Percentiles rank a stretch among this genome's conserved stretches.
phyloP scores from a whole-genome alignment of 2,329 filamentous ascomycete species.

The Penicillium sp. region DNA sequence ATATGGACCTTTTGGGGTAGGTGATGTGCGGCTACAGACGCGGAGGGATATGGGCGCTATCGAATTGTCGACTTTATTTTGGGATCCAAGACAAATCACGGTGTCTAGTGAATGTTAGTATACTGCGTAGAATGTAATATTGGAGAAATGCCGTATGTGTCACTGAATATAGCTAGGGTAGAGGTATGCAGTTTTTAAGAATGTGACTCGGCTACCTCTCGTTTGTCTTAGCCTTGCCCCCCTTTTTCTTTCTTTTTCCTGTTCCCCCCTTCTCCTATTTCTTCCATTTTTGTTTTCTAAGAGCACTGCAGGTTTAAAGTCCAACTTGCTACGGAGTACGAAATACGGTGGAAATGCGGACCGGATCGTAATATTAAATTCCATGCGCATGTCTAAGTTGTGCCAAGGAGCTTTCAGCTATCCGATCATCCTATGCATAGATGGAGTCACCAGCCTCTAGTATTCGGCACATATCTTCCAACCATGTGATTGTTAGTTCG shows the following conservation, averaged over 20 bases:
- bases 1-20: slow-evolving; percentile 1
- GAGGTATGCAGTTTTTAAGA: slow-evolving; percentile 6
- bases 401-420: not conserved
- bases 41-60: not conserved
- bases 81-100: not conserved
- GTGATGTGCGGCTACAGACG: slow-evolving; percentile 5
- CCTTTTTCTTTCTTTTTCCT: not conserved
- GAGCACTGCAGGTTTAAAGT: not conserved
- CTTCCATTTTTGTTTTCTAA: not conserved
- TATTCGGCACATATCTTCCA: slow-evolving; percentile 5
- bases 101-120: not conserved
- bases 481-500: slow-evolving; percentile 4
- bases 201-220: slow-evolving; percentile 9
- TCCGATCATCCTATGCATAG: not conserved
- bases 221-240: not conserved
- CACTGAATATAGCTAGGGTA: not conserved
- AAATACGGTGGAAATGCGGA: slow-evolving; percentile 8
- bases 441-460: not conserved
- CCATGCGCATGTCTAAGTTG: slow-evolving; percentile 1
- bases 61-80: not conserved
- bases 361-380: slow-evolving; percentile 13
- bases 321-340: not conserved
- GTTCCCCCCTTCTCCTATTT: not conserved
- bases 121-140: not conserved
- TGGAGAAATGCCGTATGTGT: not conserved